phyloP scores from a whole-genome alignment of 306 rosid genomes.

The Corylus americana region DNA sequence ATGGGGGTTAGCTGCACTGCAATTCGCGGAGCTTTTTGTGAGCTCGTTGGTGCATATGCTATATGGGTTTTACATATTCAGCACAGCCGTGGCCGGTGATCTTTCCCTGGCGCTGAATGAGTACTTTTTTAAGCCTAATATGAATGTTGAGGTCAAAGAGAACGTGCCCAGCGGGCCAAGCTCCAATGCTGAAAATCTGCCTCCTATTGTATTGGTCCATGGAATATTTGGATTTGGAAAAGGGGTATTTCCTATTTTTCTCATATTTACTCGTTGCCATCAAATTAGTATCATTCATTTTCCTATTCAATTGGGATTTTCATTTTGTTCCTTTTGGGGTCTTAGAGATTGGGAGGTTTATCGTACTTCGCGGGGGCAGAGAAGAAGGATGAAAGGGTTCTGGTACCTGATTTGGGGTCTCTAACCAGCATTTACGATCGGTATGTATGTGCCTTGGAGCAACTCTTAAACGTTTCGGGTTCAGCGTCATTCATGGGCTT shows the following conservation, averaged over 20 bases:
- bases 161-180: background rate
- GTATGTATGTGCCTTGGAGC: conserved; percentile 34
- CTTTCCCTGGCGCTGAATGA: conserved; percentile 55
- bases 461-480: background rate
- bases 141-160: conserved; percentile 30
- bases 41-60: conserved; percentile 73
- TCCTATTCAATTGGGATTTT: background rate
- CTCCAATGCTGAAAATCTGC: conserved; percentile 37
- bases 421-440: conserved; percentile 86
- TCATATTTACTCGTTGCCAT: background rate
- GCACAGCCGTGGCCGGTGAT: conserved; percentile 90
- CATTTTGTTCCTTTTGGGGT: background rate
- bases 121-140: conserved; percentile 37
- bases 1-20: conserved; percentile 55
- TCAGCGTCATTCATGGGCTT: background rate
- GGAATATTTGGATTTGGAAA: conserved; percentile 98
- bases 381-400: conserved; percentile 94
- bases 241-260: conserved; percentile 55
- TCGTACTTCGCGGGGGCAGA: conserved; percentile 98
- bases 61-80: conserved; percentile 84
- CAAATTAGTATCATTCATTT: background rate
- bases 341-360: conserved; percentile 76
- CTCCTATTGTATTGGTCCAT: conserved; percentile 93
- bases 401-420: conserved; percentile 98
- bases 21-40: conserved; percentile 66